Base-by-base conservation (phyloP, 306 rosid species). In the Macrotyloma uniflorum region DNA sequence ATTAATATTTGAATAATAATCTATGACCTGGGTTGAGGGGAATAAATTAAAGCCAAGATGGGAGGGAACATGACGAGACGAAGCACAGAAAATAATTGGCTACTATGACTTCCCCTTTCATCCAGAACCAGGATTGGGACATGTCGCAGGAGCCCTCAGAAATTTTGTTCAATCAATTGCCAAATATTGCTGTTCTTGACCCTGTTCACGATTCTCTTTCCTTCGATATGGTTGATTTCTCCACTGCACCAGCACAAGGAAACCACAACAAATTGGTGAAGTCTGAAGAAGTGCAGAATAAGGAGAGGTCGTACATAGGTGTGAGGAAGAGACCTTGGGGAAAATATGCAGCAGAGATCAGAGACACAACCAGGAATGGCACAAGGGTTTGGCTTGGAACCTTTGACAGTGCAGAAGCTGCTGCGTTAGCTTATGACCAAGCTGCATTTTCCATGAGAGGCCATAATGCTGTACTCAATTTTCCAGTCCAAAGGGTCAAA, bases 401-500 rank as follows among this genome's bases (percentile, higher is more conserved):
- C 4, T 93, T 93, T 42, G 97, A 91, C 0, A 85, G 67, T 43
- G 90, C 89, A 0, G 93, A 89, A 74, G 93, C 78, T 2, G 98
- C 98, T 38, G 98, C 98, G 12, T 70, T 93, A 6, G 97, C 98
- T 1, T 93, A 93, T 70, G 98, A 93, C 46, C 97, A 93, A 82
- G 98, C 98, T 32, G 94, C 98, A 63, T 91, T 88, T 32, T 57
- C 87, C 3, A 81, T 93, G 82, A 86, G 96, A 63, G 96, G 98
- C 0, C 6, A 76, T 0, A 35, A 66, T 5, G 93, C 98, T 2
- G 82, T 86, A 0, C 90, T 90, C 13, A 93, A 93, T 70, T 93
- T 90, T 74, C 65, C 96, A 0, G 78, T 67, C 8, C 3, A 79
- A 53, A 84, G 5, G 55, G 87, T 84, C 0, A 36, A 50, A 76